phyloP scores from a whole-genome alignment of 108 stramenopile species.

The Fragilaria crotonensis region DNA sequence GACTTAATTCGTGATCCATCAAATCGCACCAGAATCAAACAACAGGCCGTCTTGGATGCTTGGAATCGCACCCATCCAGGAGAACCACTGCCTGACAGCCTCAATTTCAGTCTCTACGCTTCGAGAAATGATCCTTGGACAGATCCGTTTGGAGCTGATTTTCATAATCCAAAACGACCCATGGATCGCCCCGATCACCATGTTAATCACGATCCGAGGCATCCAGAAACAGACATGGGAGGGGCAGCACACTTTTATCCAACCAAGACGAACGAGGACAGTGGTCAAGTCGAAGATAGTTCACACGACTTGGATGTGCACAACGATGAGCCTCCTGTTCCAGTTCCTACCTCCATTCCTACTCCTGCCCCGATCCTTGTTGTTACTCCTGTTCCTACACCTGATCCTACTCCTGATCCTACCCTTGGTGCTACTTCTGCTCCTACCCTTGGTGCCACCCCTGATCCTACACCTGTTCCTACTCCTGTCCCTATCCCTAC shows the following conservation, averaged over 20 bases:
- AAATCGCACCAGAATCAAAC: not conserved
- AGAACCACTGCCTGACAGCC: not conserved
- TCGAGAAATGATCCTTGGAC: not conserved
- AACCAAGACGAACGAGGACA: not conserved
- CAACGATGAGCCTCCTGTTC: too few species aligned
- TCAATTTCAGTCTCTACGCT: not conserved
- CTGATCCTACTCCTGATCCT: too few species aligned
- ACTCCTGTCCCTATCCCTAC: too few species aligned
- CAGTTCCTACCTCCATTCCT: too few species aligned
- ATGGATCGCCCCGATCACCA: not conserved
- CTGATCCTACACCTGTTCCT: too few species aligned
- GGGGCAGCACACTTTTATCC: not conserved
- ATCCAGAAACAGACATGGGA: not conserved
- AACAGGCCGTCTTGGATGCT: not conserved
- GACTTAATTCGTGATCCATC: not conserved
- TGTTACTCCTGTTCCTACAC: too few species aligned
- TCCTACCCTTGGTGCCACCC: too few species aligned
- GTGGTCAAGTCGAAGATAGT: not conserved
- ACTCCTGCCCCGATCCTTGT: too few species aligned
- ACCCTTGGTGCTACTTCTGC: too few species aligned
- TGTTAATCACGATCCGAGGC: not conserved
- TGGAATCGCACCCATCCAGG: slow-evolving; percentile 7
- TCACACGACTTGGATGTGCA: too few species aligned
- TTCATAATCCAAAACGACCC: not conserved
- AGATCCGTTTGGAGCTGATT: not conserved